Evolutionary conservation across 1,139 yeast species (phyloP).

Genomic region (Taphrina populina): DNA sequence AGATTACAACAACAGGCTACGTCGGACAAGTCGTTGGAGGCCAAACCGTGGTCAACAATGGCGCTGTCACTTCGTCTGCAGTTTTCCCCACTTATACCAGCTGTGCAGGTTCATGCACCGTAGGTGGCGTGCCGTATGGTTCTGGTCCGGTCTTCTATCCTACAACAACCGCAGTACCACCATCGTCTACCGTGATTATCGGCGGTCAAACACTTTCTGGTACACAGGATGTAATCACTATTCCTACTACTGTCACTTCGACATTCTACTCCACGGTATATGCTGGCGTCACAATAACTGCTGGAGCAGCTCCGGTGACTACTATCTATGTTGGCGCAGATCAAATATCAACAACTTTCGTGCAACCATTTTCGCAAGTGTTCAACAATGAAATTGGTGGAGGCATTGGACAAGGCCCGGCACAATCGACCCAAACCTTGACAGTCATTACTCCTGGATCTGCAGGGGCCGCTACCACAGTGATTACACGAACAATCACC

Average conservation of each 20-base stretch:
- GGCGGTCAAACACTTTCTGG: constrained; percentile 25
- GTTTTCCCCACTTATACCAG: constrained; percentile 15
- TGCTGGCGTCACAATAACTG: constrained; percentile 7
- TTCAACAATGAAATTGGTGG: no score
- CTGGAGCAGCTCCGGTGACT: constrained; percentile 8
- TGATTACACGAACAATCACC: background rate
- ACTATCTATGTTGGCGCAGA: constrained; percentile 13
- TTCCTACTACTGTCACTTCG: constrained; percentile 4
- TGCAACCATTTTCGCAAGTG: constrained; percentile 15
- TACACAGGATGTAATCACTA: constrained; percentile 2
- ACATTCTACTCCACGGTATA: constrained; percentile 18
- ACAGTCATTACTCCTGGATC: constrained; percentile 1
- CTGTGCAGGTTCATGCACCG: constrained; percentile 14
- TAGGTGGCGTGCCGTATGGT: constrained; percentile 12
- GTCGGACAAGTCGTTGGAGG: constrained; percentile 26
- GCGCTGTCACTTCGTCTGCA: constrained; percentile 13
- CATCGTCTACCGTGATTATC: constrained; percentile 3
- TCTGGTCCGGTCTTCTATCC: constrained; percentile 23
- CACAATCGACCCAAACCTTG: no score
- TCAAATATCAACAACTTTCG: constrained; percentile 9
- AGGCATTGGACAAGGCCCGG: no score
- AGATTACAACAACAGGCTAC: constrained; percentile 1
- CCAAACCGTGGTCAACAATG: constrained; percentile 17
- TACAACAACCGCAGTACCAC: constrained; percentile 7
- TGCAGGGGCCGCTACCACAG: background rate